Conservation (phyloP, 2,329 filamentous ascomycete species). For the Phialophora verrucosa region DNA sequence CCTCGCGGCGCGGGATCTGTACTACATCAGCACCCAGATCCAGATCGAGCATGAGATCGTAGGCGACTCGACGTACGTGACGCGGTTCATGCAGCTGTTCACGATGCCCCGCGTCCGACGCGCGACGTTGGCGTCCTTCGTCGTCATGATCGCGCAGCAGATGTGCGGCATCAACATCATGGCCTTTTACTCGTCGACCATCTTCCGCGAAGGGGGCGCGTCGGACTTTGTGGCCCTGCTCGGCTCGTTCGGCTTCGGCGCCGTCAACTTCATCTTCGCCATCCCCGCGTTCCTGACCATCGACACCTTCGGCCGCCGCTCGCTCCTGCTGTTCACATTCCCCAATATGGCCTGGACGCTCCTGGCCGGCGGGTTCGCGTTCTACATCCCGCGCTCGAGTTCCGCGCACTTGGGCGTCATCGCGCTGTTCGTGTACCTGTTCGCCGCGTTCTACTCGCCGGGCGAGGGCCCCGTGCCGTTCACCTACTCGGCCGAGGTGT, state of each 20-base stretch:
- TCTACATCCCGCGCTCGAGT: constrained; percentile 52
- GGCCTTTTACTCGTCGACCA: constrained; percentile 58
- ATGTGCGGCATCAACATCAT: constrained; percentile 44
- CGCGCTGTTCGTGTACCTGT: constrained; percentile 64
- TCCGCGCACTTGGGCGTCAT: constrained; percentile 56
- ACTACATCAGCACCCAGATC: constrained; percentile 49
- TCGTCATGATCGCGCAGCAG: constrained; percentile 45
- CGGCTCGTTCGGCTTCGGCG: constrained; percentile 63
- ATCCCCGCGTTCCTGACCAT: constrained; percentile 64
- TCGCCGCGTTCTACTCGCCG: constrained; percentile 58
- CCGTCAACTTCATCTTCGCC: constrained; percentile 65
- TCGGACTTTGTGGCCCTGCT: constrained; percentile 53
- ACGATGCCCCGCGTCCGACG: constrained; percentile 55
- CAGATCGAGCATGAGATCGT: constrained; percentile 41
- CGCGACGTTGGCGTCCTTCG: constrained; percentile 45
- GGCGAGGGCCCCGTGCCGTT: constrained; percentile 22
- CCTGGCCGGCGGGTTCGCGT: constrained; percentile 58
- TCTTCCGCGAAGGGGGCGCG: constrained; percentile 57
- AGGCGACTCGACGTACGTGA: constrained; percentile 49
- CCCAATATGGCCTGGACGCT: constrained; percentile 58
- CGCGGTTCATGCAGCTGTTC: constrained; percentile 57
- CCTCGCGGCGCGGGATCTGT: constrained; percentile 43
- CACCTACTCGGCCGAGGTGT: constrained; percentile 45
- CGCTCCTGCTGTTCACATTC: constrained; percentile 57
- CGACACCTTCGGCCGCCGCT: constrained; percentile 62